Percentiles rank a stretch among this genome's conserved stretches.
These are phyloP conservation scores for Candida freyschussii DNA, from an alignment of 1,139 yeast genomes.

Conservation along the genomic window DNA sequence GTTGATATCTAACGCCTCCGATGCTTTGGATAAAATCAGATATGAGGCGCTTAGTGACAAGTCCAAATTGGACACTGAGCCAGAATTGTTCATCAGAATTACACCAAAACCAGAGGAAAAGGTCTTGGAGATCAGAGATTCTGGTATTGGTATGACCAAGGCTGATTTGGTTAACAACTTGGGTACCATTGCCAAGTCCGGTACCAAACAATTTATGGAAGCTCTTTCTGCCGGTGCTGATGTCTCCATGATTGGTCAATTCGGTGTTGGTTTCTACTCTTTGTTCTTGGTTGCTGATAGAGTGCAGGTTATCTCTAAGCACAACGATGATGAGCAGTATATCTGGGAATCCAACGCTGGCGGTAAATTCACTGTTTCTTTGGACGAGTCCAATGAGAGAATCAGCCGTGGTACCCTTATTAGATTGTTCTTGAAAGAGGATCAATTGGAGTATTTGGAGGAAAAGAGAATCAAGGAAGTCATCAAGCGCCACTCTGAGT, in stretches of 20 bases:
- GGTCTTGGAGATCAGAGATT: conserved; percentile 94
- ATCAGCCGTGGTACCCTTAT: conserved; percentile 94
- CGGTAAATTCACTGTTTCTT: conserved; percentile 95
- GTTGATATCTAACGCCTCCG: conserved; percentile 96
- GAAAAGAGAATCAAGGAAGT: conserved; percentile 99
- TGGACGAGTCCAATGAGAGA: conserved; percentile 81
- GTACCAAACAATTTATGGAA: conserved; percentile 99
- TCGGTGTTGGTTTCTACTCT: conserved; percentile 99
- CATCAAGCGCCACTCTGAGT: conserved; percentile 99
- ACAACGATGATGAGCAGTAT: conserved; percentile 99
- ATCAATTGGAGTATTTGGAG: conserved; percentile 97
- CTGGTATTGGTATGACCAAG: conserved; percentile 99
- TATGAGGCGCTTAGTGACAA: conserved; percentile 95
- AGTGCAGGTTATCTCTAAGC: conserved; percentile 97
- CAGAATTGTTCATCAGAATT: conserved; percentile 94
- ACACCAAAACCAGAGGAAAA: conserved; percentile 95
- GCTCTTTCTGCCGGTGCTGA: conserved; percentile 99
- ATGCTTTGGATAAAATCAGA: conserved; percentile 95
- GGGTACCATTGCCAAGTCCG: conserved; percentile 99
- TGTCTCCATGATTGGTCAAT: conserved; percentile 99
- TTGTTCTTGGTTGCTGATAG: conserved; percentile 98
- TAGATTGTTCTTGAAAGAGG: conserved; percentile 97
- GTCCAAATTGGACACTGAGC: conserved; percentile 87
- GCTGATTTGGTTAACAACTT: conserved; percentile 98
- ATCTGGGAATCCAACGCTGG: conserved; percentile 99